Base-by-base conservation (phyloP, 371 early-diverging fungal genomes). In the Choanephora cucurbitarum region DNA sequence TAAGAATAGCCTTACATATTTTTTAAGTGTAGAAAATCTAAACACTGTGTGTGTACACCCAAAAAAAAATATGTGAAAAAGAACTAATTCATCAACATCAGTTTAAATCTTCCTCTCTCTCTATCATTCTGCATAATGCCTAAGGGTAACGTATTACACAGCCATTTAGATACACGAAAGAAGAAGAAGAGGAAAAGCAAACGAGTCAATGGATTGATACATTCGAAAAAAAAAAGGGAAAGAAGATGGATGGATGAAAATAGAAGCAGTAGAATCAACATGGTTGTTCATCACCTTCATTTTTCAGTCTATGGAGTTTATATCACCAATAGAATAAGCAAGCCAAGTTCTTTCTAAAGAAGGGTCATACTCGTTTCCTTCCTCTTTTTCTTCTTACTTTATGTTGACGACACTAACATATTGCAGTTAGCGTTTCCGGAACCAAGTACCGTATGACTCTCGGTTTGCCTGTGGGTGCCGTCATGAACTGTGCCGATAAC, bases 401-500 rank as follows among this genome's bases (percentile, higher is more conserved):
- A 17, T 2, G 34, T 32, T 11, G 19, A 18, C 49, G 13, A 32
- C 49, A 21, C 18, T 18, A 33, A 17, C n/a, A n/a, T n/a, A n/a
- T n/a, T n/a, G n/a, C n/a, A 78, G 73, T 78, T 72, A 83, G 83
- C 75, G 84, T 88, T 81, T 82, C 91, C 69, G 97, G 97, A 69
- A 93, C 89, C 83, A 98, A 98, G 82, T 96, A 93, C 89, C 91
- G 96, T 74, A 97, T 99, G 97, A 95, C 99, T 70, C 91, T 97
- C 67, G 99, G 98, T 93, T 87, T 99, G 63, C 99, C 99, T 64
- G 98, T 98, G 64, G 99, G 98, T 73, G 98, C 99, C 50, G 93
- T 97, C 66, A 95, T 99, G 87, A 99, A 96, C 87, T 99, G 99
- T 82, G 99, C 99, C 58, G 99, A 99, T 81, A 99, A 99, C 93